A percentile compares a stretch with the other conserved stretches of the same genome.
These are phyloP conservation scores for Phanerochaete sordida DNA, from an alignment of 768 basidiomycete species.

Conservation along the genomic window DNA sequence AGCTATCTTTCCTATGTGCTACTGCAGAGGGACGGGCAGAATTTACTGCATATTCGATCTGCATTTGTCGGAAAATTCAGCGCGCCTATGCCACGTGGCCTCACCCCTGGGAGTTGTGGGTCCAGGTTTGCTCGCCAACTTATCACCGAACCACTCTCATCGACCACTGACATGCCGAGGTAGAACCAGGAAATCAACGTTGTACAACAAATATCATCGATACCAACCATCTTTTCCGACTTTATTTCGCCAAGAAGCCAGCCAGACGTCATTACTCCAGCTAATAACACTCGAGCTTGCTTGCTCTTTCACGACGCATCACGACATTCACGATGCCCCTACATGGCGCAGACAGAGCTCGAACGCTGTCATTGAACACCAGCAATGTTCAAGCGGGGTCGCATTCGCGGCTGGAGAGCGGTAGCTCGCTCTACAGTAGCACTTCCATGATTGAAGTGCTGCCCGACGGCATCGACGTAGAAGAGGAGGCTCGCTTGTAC, in stretches of 20 bases:
- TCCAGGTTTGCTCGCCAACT: not conserved
- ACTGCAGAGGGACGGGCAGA: too few relatives aligned
- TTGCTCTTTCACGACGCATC: not conserved
- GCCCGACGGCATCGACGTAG: slow-evolving; percentile 57
- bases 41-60: too few relatives aligned
- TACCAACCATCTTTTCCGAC: slow-evolving; percentile 5
- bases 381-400: not conserved
- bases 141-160: not conserved
- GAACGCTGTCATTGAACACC: not conserved
- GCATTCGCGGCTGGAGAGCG: not conserved
- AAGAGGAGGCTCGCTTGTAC: slow-evolving; percentile 64
- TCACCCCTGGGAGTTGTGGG: not conserved
- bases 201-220: too few relatives aligned
- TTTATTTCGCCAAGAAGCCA: too few relatives aligned
- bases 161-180: not conserved
- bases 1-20: too few relatives aligned
- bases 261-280: too few relatives aligned
- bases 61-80: too few relatives aligned
- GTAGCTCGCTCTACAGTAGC: slow-evolving; percentile 43
- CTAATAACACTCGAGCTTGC: too few relatives aligned
- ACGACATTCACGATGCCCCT: not conserved
- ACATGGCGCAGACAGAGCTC: not conserved
- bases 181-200: not conserved
- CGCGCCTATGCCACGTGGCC: not conserved
- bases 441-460: slow-evolving; percentile 51